These are phyloP conservation scores for Calocybe indica DNA, from an alignment of 768 basidiomycete genomes.

Conservation along the genomic window DNA sequence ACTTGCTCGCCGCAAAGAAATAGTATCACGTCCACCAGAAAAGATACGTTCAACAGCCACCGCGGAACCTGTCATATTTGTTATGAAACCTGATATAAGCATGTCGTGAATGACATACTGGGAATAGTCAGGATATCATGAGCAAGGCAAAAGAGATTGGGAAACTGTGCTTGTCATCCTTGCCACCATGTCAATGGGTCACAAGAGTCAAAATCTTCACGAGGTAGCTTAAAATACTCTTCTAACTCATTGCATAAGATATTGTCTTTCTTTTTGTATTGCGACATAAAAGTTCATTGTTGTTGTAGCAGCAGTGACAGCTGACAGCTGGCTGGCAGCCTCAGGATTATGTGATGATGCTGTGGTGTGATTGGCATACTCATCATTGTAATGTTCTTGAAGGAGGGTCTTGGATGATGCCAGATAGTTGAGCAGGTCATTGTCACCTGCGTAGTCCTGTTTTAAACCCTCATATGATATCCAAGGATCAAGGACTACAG, in stretches of 20 bases:
- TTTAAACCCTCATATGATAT: conserved; percentile 17
- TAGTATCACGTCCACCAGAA: conserved; percentile 3
- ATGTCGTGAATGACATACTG: background rate
- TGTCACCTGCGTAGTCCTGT: conserved; percentile 15
- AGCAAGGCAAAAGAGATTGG: conserved; percentile 4
- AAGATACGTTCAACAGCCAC: conserved; percentile 2
- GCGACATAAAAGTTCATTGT: conserved; percentile 2
- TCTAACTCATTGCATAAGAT: conserved; percentile 13
- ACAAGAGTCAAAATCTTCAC: conserved; percentile 18
- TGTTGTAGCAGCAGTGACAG: background rate
- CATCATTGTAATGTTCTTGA: conserved; percentile 2
- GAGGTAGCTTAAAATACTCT: conserved; percentile 17
- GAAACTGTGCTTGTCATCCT: background rate
- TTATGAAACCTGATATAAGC: background rate
- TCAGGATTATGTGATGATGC: too few relatives aligned
- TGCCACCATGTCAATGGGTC: conserved; percentile 27
- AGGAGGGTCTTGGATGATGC: conserved; percentile 6
- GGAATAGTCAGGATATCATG: conserved; percentile 1
- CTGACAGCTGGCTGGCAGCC: too few relatives aligned
- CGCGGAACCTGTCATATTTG: background rate
- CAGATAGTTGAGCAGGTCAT: conserved; percentile 8
- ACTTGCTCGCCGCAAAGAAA: background rate
- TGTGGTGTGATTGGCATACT: conserved; percentile 3
- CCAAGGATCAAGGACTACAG: conserved; percentile 25
- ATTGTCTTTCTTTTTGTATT: background rate